Evolutionary conservation across 2,329 filamentous ascomycete genomes (phyloP).

Genomic region (Aspergillus clavatus): DNA sequence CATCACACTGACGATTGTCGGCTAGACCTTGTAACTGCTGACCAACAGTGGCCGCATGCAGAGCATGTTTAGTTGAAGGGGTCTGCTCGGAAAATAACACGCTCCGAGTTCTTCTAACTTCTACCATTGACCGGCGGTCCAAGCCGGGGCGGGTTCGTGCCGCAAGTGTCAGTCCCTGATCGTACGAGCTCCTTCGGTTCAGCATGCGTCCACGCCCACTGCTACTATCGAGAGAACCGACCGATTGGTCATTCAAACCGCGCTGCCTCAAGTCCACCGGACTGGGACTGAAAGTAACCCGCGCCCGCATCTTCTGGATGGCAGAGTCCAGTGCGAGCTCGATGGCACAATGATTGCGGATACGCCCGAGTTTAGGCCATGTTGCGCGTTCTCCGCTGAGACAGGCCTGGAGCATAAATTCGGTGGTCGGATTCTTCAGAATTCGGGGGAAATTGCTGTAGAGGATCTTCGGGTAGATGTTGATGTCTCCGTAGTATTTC

Average conservation of each 20-base stretch:
- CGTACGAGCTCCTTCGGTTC: conserved; percentile 29
- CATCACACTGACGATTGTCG: conserved; percentile 2
- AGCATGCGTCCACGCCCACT: conserved; percentile 17
- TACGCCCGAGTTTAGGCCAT: conserved; percentile 82
- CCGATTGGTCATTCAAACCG: conserved; percentile 11
- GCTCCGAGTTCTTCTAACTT: conserved; percentile 18
- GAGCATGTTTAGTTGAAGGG: too few species aligned
- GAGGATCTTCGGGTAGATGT: conserved; percentile 76
- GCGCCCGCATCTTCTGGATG: conserved; percentile 38
- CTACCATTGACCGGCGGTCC: conserved; percentile 5
- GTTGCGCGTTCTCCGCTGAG: conserved; percentile 77
- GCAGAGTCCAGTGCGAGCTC: conserved; percentile 65
- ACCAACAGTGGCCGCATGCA: not conserved
- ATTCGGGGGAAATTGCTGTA: conserved; percentile 70
- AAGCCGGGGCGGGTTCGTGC: conserved; percentile 6
- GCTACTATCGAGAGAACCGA: conserved; percentile 21
- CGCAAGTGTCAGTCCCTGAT: conserved; percentile 25
- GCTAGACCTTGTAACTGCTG: not conserved
- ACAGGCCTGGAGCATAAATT: conserved; percentile 79
- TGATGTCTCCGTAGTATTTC: conserved; percentile 92
- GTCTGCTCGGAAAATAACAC: conserved; percentile 14
- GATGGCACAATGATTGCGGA: conserved; percentile 82
- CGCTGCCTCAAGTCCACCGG: conserved; percentile 19
- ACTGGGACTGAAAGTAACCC: conserved; percentile 32
- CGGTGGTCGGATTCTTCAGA: conserved; percentile 74